Evolutionary conservation across 2,329 filamentous ascomycete species (phyloP).

Genomic region (Fusarium nelsonii): DNA sequence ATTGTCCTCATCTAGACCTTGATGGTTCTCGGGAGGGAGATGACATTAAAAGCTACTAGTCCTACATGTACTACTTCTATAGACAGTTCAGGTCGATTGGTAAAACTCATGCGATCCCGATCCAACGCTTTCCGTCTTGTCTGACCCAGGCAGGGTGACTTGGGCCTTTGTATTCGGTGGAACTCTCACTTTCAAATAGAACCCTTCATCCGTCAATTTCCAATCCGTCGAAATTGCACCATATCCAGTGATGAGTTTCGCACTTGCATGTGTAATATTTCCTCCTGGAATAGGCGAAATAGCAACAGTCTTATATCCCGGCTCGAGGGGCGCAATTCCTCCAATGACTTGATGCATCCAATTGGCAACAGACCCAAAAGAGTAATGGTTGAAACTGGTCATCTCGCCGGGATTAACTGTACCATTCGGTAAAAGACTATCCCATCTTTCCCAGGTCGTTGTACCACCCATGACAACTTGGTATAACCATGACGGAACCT

Average conservation of each 20-base stretch:
- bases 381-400: slow-evolving; percentile 59
- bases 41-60: too few species aligned
- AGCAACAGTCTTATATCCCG: neutral
- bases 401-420: slow-evolving; percentile 56
- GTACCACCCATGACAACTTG: slow-evolving; percentile 56
- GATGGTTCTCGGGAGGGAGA: neutral
- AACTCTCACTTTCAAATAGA: neutral
- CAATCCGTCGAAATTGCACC: neutral
- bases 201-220: neutral
- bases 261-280: neutral
- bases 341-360: slow-evolving; percentile 25
- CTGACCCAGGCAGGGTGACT: neutral
- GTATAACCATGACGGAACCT: slow-evolving; percentile 55
- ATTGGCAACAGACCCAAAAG: slow-evolving; percentile 53
- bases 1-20: neutral
- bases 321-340: neutral
- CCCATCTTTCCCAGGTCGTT: slow-evolving; percentile 59
- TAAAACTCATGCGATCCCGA: neutral
- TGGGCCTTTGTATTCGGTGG: neutral
- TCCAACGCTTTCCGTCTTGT: neutral
- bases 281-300: neutral
- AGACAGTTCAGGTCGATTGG: neutral
- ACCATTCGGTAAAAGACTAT: slow-evolving; percentile 54
- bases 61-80: too few species aligned
- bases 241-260: neutral